Conservation (phyloP, 441 rosid species). For the Arabidopsis hybrid region DNA sequence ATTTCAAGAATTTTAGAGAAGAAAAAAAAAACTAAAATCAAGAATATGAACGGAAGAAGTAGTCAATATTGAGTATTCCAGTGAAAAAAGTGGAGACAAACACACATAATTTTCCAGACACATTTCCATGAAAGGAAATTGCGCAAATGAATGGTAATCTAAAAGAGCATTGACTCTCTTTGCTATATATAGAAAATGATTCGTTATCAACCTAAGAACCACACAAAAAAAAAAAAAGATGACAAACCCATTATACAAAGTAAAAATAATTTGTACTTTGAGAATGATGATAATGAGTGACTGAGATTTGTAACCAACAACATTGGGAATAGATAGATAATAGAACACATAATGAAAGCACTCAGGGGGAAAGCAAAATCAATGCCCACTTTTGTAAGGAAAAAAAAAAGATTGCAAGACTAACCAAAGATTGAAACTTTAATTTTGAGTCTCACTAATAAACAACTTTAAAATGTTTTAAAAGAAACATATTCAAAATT, state of each 20-base stretch:
- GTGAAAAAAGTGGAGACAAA: conserved; percentile 37
- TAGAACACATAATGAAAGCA: conserved; percentile 40
- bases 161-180: conserved; percentile 33
- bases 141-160: conserved; percentile 21
- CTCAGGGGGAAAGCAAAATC: conserved; percentile 22
- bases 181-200: conserved; percentile 41
- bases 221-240: not conserved
- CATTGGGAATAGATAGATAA: conserved; percentile 34
- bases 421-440: conserved; percentile 13
- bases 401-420: not conserved
- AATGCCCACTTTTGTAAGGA: conserved; percentile 21
- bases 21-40: not conserved
- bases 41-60: conserved; percentile 21
- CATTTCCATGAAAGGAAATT: conserved; percentile 30
- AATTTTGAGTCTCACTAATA: conserved; percentile 41
- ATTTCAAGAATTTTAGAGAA: not conserved
- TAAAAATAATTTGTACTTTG: conserved; percentile 37
- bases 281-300: conserved; percentile 39
- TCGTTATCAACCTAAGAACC: conserved; percentile 40
- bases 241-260: conserved; percentile 13
- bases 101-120: conserved; percentile 35
- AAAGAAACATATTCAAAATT: not conserved
- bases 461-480: conserved; percentile 43
- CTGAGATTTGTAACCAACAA: conserved; percentile 41
- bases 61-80: conserved; percentile 27